Base-by-base conservation (phyloP, 108 stramenopile species). In the Nitzschia sp. region DNA sequence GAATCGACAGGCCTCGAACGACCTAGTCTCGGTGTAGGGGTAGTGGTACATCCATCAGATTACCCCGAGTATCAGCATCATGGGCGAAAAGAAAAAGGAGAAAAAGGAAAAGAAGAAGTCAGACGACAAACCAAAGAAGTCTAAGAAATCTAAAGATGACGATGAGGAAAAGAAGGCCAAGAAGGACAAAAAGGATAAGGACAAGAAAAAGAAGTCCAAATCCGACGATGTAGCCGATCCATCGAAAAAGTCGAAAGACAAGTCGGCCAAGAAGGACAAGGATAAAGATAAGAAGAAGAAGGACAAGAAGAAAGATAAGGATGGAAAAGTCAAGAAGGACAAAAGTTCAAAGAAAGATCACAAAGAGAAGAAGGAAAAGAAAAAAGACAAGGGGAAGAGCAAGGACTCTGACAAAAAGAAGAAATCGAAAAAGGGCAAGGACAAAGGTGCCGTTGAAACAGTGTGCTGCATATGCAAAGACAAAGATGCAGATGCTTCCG, bases 381-480 rank as follows among this genome's bases (percentile, higher is more conserved):
- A 60, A 49, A 3, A 33, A 9, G 48, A 60, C 11, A 58, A 8
- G 2, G 3, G 30, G n/a, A 48, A 46, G 1, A 8, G 27, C 2
- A 49, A 59, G 69, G 19, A 59, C 0, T 13, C 25, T 3, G 31
- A 53, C 1, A 47, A 29, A 13, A 31, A 46, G 21, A 60, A 60
- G 31, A 51, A 33, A 19, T 48, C 29, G 27, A 70, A 60, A 31
- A 19, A 23, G 6, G 32, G 47, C 8, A 59, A 48, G 47, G 19
- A 49, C 2, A 59, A 47, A 6, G 23, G 32, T 13, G 49, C 46
- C 9, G 27, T 11, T 13, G 47, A 60, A 28, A 35, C 33, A 25
- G 35, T 70, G 19, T 70, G 69, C 51, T 47, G 46, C 28, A 60
- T 70, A 35, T 70, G 69, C 58, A 70, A 70, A 29, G 69, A 70